Evolutionary conservation across 345 rosid genomes (phyloP), one percentile per base, ranked within the genome.

Genomic region (Capsella bursapastoris): DNA sequence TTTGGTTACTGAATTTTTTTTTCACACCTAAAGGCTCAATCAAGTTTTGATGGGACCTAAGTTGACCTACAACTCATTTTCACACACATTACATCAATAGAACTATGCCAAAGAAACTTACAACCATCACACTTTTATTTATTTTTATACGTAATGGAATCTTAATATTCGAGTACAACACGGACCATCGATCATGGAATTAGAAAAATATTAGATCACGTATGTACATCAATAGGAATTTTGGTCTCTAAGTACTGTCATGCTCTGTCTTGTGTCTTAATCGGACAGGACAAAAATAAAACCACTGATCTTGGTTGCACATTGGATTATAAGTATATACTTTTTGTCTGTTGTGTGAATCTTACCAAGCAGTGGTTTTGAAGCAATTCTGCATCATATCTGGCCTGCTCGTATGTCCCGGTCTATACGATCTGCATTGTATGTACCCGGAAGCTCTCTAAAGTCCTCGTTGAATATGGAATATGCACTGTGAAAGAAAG

Each of bases 391-490:
- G 65, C 57, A 68, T 90, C 88, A 87, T 59, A 87, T 66, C 77
- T 85, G 96, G 77, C 96, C 98, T 16, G 92, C 81, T 50, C 96
- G 83, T 58, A 90, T 72, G 79, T 90, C 90, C 78, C 94, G 80
- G 60, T 90, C 96, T 53, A 92, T 80, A 43, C 86, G 87, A 63
- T 92, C 95, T 49, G 96, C 98, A 57, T 90, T 92, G 28, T 88
- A 85, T 61, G 96, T 92, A 50, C 98, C 96, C 0, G 96, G 95
- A 79, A 92, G 95, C 91, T 90, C 98, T 84, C 93, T 86, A 57
- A 92, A 92, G 79, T 86, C 96, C 68, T 90, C 92, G 40, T 88
- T 90, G 86, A 90, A 92, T 79, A 92, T 92, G 16, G 92, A 92
- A 82, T 92, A 90, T 34, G 98, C 98, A 31, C 96, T 86, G 90